Base-by-base conservation (phyloP, 768 basidiomycete species). In the Tylopilus sp. region DNA sequence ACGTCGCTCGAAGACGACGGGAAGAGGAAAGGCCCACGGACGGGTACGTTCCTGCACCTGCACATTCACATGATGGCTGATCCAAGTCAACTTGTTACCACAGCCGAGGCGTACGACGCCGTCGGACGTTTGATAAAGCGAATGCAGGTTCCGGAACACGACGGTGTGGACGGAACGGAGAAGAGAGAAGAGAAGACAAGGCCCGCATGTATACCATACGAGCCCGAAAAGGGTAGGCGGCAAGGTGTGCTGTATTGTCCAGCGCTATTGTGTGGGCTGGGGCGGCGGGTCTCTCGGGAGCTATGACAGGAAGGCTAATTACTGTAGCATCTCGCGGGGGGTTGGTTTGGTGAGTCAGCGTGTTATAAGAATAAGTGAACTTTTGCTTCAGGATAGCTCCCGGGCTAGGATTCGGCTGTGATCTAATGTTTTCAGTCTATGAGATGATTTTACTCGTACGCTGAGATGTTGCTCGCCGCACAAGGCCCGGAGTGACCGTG, bases 101-200 rank as follows among this genome's bases (percentile, higher is more conserved):
- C 49, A 65, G 64, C 41, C 1, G 64, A 65, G 44, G 64, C 66
- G 12, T 64, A 59, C 35, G 49, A 56, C 22, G 53, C 57, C 1
- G 53, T 66, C 15, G 53, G 62, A 11, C 43, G 28, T 17, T 50
- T 66, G 65, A 62, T 66, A 40, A 56, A 47, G 44, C 9, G 44
- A 15, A 56, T 62, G 54, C 59, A 67, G 28, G 50, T 40, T 23
- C 38, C 35, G 0, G 55, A 58, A 4, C 22, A 15, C 9, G 51
- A 46, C 22, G 47, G 44, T 10, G 17, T 2, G 7, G 36, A 2
- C n/a, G 3, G n/a, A 18, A 17, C 25, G 4, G 6, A 48, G 40
- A 39, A 39, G n/a, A 6, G 9, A 20, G n/a, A 4, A 13, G 47
- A 6, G 35, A 52, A 44, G 22, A 47, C 43, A 21, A 53, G 61